Conservation (phyloP, 2,329 filamentous ascomycete genomes). For the Purpureocillium takamizusanense region DNA sequence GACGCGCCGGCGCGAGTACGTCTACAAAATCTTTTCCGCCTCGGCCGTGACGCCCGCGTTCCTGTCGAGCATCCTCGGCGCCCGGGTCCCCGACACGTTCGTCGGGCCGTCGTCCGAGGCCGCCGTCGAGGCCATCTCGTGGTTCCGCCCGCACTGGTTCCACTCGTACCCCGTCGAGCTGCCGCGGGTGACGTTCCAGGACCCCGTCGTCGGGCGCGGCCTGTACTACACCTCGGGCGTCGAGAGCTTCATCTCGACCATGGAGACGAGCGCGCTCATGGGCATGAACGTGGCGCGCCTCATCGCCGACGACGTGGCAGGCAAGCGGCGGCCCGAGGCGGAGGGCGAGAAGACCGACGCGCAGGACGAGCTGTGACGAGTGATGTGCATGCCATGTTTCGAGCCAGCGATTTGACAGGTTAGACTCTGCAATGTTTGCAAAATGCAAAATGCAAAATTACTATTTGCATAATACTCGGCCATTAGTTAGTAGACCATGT, state of each 20-base stretch:
- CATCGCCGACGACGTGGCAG: constrained; percentile 50
- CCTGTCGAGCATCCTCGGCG: constrained; percentile 42
- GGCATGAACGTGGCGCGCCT: constrained; percentile 75
- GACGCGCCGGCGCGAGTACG: constrained; percentile 42
- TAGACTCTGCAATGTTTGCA: no score
- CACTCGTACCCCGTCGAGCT: constrained; percentile 76
- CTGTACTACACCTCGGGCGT: constrained; percentile 70
- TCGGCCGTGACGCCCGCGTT: constrained; percentile 42
- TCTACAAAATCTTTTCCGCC: constrained; percentile 60
- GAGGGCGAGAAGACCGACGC: no score
- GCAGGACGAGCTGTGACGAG: no score
- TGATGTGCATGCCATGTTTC: no score
- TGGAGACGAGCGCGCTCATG: constrained; percentile 93
- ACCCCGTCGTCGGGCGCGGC: constrained; percentile 57
- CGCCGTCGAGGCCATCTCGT: constrained; percentile 49
- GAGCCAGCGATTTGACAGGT: no score
- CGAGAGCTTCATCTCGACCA: constrained; percentile 90
- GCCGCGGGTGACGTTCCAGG: constrained; percentile 83
- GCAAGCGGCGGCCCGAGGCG: constrained; percentile 11
- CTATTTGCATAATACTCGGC: no score
- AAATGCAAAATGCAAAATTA: no score
- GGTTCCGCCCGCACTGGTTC: constrained; percentile 72
- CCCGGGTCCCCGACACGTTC: constrained; percentile 34
- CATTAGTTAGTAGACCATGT: no score
- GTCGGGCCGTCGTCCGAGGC: constrained; percentile 21